Evolutionary conservation across 2,329 filamentous ascomycete species (phyloP).

Genomic region (Neophaeococcomyces aloes): DNA sequence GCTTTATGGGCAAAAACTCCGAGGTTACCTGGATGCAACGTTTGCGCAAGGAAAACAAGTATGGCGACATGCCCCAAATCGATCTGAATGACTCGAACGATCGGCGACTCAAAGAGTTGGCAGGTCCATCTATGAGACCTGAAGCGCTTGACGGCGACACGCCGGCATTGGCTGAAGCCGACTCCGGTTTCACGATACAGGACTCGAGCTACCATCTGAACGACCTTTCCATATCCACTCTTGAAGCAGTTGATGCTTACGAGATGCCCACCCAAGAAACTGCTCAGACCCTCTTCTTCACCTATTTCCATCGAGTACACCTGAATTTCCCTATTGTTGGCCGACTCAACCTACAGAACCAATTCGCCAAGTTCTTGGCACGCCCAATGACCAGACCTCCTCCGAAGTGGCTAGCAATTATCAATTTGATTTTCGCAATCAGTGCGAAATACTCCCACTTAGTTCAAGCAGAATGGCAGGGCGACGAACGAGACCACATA

Average conservation of each 20-base stretch:
- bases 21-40: conserved; percentile 38
- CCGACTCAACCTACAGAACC: conserved; percentile 30
- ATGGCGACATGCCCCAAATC: conserved; percentile 18
- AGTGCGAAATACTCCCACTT: conserved; percentile 34
- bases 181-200: conserved; percentile 18
- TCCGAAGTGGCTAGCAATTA: conserved; percentile 35
- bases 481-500: conserved; percentile 34
- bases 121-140: conserved; percentile 15
- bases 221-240: conserved; percentile 32
- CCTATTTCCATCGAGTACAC: conserved; percentile 34
- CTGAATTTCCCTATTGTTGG: conserved; percentile 37
- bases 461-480: conserved; percentile 32
- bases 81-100: conserved; percentile 9
- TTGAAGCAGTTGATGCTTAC: conserved; percentile 33
- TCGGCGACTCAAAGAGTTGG: conserved; percentile 7
- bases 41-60: conserved; percentile 30
- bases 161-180: conserved; percentile 24
- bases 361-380: conserved; percentile 30
- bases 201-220: conserved; percentile 34
- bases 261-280: conserved; percentile 31
- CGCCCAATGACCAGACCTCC: conserved; percentile 24
- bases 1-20: conserved; percentile 38
- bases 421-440: conserved; percentile 39
- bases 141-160: background rate
- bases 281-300: conserved; percentile 33